Base-by-base conservation (phyloP, 2,329 filamentous ascomycete genomes). In the Epichloe sibirici region DNA sequence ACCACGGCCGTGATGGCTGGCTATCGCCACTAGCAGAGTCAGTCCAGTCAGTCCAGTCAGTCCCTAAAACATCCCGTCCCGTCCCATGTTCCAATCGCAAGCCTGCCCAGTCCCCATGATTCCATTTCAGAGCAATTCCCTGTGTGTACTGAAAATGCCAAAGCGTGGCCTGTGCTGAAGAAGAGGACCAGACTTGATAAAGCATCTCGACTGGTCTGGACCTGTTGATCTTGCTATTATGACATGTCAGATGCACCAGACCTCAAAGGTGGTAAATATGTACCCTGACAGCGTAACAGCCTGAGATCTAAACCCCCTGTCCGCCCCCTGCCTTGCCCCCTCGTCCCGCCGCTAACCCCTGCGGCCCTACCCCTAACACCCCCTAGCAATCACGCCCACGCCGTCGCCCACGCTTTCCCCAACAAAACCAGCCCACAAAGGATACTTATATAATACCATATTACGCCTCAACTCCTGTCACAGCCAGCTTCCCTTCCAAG, bases 41-140 rank as follows among this genome's bases (percentile, higher is more conserved):
- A 39, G 37, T 28, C 11, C 2, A 21, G 17, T 21, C 17, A 21
- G 17, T 17, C 17, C 17, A 17, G 17, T 17, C 17, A 21, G 17
- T 21, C 17, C 17, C 17, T 21, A 21, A 21, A 21, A 21, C 17
- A 21, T 21, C 17, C 17, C 17, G 17, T 21, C 17, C 17, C n/a
- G 40, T 31, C 42, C 49, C 49, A 39, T 28, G 28, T 28, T 46
- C 34, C 37, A n/a, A 25, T 31, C 35, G 35, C 43, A 31, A 46
- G 23, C 25, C 39, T 21, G 15, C n/a, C 49, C 49, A 51, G 49
- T 51, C 42, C 34, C 21, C 12, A n/a, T 17, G 28, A 3, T 37
- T 43, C n/a, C 9, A 51, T 51, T 51, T 51, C 49, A 51, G 25
- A 51, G 43, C 49, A 39, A 12, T 45, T 38, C 7, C 39, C 21